Evolutionary conservation across 768 basidiomycete species (phyloP), one percentile per base, ranked within the genome.

Genomic region (Mrakia hoshinonis): DNA sequence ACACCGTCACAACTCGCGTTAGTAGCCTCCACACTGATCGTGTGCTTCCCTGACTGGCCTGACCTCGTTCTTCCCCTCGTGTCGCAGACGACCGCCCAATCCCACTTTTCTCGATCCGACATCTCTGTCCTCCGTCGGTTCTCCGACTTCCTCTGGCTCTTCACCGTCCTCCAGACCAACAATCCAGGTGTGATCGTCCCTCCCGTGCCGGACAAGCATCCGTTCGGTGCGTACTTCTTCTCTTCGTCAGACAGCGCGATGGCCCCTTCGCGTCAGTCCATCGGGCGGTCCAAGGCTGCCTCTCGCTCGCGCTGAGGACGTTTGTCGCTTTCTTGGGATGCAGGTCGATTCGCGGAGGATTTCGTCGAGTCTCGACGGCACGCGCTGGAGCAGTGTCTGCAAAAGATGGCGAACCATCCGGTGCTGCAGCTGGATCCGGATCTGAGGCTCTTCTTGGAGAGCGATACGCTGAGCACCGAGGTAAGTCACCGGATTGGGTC

Each of bases 131-230:
- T 99, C 1, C 85, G 96, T n/a, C 87, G 96, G 39, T 99, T 96
- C 80, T 92, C 91, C 7, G 95, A 99, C 80, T 99, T 98, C 76
- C 84, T 97, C 24, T 98, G 96, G 96, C 80, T 99, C 0, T 96
- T 91, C 79, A 92, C 93, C 76, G 87, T 89, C 0, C 84, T 99
- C 1, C 88, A 87, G 0, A 78, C 81, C 75, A 97, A 97, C 80
- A 98, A 98, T 77, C 94, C 95, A 3, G 96, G 96, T 11, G 93
- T 98, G 2, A 89, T 98, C 48, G 92, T 99, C 0, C 96, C 96
- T 10, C 95, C 95, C 0, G 90, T 89, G 6, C 96, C 96, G 0
- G 96, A 95, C 79, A 99, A 99, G 83, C 91, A 89, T 73, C 82
- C 91, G 0, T 91, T 96, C 75, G 92, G 82, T 76, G 49, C 29